Percentiles rank a stretch among this genome's conserved stretches.
phyloP scores from a whole-genome alignment of 176 grass and related monocot species.

The Dendrocalamus sinicus region DNA sequence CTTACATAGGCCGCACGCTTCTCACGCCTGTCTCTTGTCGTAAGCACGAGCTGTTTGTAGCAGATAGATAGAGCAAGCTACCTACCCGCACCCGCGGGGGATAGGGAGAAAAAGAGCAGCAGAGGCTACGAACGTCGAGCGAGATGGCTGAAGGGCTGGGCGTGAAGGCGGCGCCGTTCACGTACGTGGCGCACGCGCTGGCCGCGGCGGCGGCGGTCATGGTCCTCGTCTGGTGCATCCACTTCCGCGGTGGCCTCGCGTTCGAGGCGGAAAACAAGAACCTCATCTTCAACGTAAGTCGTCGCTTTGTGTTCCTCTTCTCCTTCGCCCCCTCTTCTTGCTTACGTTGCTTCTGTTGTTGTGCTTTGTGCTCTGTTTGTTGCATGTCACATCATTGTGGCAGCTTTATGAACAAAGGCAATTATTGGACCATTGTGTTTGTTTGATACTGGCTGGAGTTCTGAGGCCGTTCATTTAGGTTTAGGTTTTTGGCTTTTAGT shows the following conservation, averaged over 20 bases:
- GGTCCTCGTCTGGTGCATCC: constrained; percentile 87
- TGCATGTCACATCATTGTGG: constrained; percentile 24
- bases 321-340: not conserved
- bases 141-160: not conserved
- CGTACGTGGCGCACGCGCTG: too few species aligned
- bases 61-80: not conserved
- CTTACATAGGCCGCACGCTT: not conserved
- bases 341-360: not conserved
- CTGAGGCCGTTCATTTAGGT: too few species aligned
- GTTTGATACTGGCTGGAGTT: not conserved
- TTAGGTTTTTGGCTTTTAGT: fast-evolving
- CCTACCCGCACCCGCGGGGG: too few species aligned
- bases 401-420: constrained; percentile 4
- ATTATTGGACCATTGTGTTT: not conserved
- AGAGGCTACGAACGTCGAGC: not conserved
- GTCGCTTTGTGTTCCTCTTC: not conserved
- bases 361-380: constrained; percentile 8
- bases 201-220: constrained; percentile 59
- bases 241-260: constrained; percentile 88
- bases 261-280: constrained; percentile 79
- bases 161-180: too few species aligned
- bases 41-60: not conserved
- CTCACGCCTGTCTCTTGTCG: not conserved
- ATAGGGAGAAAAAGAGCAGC: not conserved
- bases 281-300: constrained; percentile 90